Conservation (phyloP, 352 stramenopile genomes). For the Globisporangium viniferum region DNA sequence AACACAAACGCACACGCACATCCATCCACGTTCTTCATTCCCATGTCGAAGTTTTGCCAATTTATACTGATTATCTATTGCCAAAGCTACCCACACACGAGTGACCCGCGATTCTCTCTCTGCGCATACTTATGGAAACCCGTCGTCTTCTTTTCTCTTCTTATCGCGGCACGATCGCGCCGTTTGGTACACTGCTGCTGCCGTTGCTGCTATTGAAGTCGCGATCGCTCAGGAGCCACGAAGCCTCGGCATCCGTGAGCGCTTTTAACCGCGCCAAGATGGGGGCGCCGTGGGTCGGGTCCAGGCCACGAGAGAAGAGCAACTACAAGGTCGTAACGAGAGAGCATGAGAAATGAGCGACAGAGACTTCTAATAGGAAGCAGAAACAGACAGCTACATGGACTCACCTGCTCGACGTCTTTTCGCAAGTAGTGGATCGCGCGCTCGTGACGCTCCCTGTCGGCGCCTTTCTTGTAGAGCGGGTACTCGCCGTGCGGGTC, state of each 20-base stretch:
- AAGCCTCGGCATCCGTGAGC: constrained; percentile 61
- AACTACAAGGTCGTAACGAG: constrained; percentile 30
- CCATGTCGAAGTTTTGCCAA: neutral
- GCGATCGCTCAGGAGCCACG: constrained; percentile 65
- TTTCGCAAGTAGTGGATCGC: constrained; percentile 76
- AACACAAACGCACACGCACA: neutral
- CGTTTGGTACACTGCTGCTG: constrained; percentile 13
- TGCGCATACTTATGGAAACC: neutral
- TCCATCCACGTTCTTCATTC: neutral
- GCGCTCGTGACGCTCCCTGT: constrained; percentile 76
- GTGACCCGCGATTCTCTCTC: neutral
- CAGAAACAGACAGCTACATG: neutral
- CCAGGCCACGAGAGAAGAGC: constrained; percentile 68
- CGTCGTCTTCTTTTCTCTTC: neutral
- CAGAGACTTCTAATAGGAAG: neutral
- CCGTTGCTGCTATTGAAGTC: constrained; percentile 35
- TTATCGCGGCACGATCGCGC: constrained; percentile 37
- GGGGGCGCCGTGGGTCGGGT: constrained; percentile 58
- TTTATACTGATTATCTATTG: constrained; percentile 2
- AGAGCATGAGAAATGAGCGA: neutral
- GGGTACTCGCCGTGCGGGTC: constrained; percentile 76
- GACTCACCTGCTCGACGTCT: constrained; percentile 76
- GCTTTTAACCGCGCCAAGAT: constrained; percentile 66
- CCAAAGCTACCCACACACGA: neutral
- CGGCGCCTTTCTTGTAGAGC: constrained; percentile 75